A percentile compares a stretch with the other conserved stretches of the same genome.
phyloP scores from a whole-genome alignment of 202 grass and related monocot genomes.

The Carex arenaria region DNA sequence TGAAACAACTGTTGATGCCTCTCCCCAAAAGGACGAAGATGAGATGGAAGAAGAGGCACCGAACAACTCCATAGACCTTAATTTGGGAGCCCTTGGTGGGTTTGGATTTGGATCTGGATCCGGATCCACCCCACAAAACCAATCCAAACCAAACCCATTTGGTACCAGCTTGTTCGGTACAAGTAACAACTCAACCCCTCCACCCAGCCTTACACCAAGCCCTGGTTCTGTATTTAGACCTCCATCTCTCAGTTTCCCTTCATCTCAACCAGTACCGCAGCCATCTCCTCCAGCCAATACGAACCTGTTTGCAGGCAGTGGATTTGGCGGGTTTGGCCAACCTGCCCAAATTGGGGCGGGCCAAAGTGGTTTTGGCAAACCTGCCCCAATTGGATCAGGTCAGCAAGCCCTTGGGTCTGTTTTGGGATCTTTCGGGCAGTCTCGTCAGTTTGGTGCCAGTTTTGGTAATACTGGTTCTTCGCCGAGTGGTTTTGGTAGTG shows the following conservation, averaged over 20 bases:
- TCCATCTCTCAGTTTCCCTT: slow-evolving; percentile 71
- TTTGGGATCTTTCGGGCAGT: slow-evolving; percentile 88
- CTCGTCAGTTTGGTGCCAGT: slow-evolving; percentile 61
- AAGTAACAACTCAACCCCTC: slow-evolving; percentile 38
- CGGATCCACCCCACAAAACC: slow-evolving; percentile 44
- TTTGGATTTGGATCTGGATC: slow-evolving; percentile 57
- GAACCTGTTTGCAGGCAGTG: slow-evolving; percentile 61
- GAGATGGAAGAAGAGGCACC: slow-evolving; percentile 96
- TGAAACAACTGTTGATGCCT: slow-evolving; percentile 28
- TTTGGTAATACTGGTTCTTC: slow-evolving; percentile 16
- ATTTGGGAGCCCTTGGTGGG: slow-evolving; percentile 74
- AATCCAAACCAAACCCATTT: slow-evolving; percentile 76
- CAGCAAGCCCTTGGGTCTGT: slow-evolving; percentile 80
- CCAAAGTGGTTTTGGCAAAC: slow-evolving; percentile 54
- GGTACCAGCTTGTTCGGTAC: slow-evolving; percentile 48
- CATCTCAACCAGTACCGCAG: slow-evolving; percentile 50
- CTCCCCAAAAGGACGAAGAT: slow-evolving; percentile 63
- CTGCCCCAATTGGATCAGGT: slow-evolving; percentile 68
- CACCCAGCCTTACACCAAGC: slow-evolving; percentile 50
- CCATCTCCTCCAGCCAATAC: slow-evolving; percentile 55
- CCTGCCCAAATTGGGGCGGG: slow-evolving; percentile 47
- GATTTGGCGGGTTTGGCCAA: slow-evolving; percentile 76
- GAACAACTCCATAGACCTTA: slow-evolving; percentile 41
- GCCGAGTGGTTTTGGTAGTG: slow-evolving; percentile 31
- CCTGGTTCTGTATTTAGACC: slow-evolving; percentile 75